Evolutionary conservation across 2,329 filamentous ascomycete genomes (phyloP).

Genomic region (Penicillium sp.): DNA sequence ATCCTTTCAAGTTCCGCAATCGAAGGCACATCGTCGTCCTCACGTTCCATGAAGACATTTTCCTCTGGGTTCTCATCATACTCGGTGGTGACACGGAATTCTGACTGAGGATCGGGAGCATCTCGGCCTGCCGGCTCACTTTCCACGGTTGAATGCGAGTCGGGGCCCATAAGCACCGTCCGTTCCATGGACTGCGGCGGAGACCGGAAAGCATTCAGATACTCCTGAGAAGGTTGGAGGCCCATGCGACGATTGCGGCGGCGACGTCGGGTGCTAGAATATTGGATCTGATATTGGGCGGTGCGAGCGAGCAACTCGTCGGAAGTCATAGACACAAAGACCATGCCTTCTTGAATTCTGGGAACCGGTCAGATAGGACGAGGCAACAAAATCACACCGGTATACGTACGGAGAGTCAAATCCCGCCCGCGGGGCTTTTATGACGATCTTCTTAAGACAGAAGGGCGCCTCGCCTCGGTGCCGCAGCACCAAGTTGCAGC

Average conservation of each 20-base stretch:
- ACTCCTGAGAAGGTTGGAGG: constrained; percentile 41
- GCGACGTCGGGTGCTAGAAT: constrained; percentile 41
- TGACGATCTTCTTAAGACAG: constrained; percentile 77
- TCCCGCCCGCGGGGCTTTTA: constrained; percentile 75
- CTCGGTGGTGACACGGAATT: constrained; percentile 38
- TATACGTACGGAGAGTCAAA: constrained; percentile 79
- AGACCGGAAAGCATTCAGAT: constrained; percentile 37
- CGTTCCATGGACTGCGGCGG: constrained; percentile 36
- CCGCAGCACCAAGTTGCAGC: constrained; percentile 80
- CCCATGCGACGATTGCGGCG: constrained; percentile 30
- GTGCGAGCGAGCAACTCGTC: constrained; percentile 73
- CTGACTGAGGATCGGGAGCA: constrained; percentile 22
- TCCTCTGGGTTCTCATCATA: constrained; percentile 38
- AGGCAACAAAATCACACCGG: neutral
- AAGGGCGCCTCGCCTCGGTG: constrained; percentile 81
- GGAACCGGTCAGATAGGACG: constrained; percentile 31
- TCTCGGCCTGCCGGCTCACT: constrained; percentile 16
- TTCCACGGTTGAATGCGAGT: constrained; percentile 26
- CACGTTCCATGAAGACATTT: constrained; percentile 37
- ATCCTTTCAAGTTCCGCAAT: constrained; percentile 28
- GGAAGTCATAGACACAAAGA: constrained; percentile 83
- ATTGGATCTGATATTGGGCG: constrained; percentile 71
- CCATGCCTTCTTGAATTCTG: constrained; percentile 85
- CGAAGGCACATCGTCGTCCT: constrained; percentile 26
- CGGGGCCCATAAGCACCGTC: constrained; percentile 23